Evolutionary conservation across 2,329 filamentous ascomycete genomes (phyloP), one percentile per base, ranked within the genome.

Genomic region (Davidsoniella virescens): DNA sequence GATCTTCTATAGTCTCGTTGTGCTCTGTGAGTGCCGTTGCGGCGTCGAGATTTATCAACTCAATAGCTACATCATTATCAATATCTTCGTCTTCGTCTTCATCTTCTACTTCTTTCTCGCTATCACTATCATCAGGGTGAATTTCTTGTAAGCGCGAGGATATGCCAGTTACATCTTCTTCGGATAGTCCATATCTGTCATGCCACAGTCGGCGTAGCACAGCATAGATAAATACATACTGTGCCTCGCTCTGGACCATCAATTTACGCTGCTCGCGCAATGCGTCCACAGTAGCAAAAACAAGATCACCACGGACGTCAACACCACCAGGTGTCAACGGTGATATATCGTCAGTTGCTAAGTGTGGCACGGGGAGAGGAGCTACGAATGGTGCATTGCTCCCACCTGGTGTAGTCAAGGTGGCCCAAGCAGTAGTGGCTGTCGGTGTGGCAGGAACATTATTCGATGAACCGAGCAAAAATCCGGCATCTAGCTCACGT

Each of bases 221-320:
- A 59, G 87, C 79, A 66, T 98, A 96, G 52, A 98, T 76, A 62
- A 96, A 95, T 37, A 76, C 66, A 59, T 84, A 92, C 63, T 98
- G 92, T 44, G 73, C 63, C 58, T 90, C 84, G 43, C 84, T 82
- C 66, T 96, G 92, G 4, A 98, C 92, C 92, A 98, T 98, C 65
- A 82, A 85, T 68, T 86, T 84, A 16, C 92, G 76, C 69, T 98
- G 92, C 63, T 90, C 78, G 42, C 92, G 76, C 50, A 98, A 72
- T 54, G 69, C 66, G 58, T 94, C 82, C 49, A 98, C 88, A 0
- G 84, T 83, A 16, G 83, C 73, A 56, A 80, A 84, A 39, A 98
- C 73, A 2, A 82, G 75, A 59, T 95, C 51, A 26, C 47, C 47
- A 7, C 51, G 47, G 1, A 47, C 49, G 41, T 53, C 51, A 29